Base-by-base conservation (phyloP, 1,139 yeast genomes). In the Saccharomyces hybrid region DNA sequence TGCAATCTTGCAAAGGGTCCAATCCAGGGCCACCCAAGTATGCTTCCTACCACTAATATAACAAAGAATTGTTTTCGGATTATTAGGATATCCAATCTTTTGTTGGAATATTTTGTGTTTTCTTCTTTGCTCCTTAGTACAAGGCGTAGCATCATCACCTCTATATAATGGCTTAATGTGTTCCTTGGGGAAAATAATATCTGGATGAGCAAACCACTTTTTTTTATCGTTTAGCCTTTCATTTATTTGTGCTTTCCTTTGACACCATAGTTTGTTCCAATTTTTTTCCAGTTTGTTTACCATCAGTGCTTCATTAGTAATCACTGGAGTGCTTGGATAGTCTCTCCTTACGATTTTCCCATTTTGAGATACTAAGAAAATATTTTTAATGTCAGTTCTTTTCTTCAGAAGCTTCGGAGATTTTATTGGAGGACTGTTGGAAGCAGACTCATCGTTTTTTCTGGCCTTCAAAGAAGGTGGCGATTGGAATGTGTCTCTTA, bases 31-130 rank as follows among this genome's bases (percentile, higher is more conserved):
- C 4, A 20, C 23, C 23, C 23, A 20, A 20, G 23, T 20, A 20
- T 20, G 23, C 50, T 74, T 76, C 57, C 91, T 73, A 1, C 88
- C 93, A 56, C 83, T 77, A 11, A 85, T 74, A 64, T 84, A 85
- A 27, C 85, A 83, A 64, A 85, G 65, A 5, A 85, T 74, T 1
- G 78, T 77, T 62, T 90, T 71, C 44, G 23, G 87, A 77, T 64
- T 59, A 59, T 59, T 64, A 23, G 66, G 63, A 28, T 56, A 60
- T n/a, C 67, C 69, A 5, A 63, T 58, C 27, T 56, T 63, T 32
- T 63, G 58, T 23, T 57, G 56, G 29, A 66, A 53, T 1, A 68
- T 58, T 42, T 57, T 59, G 46, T 59, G 60, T 32, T 55, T 61
- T 32, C 66, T 55, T 42, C 65, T 57, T 48, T 63, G 64, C 47